These are phyloP conservation scores for Heracleum sosnowskyi DNA, from an alignment of 129 eudicot genomes.

Conservation along the genomic window DNA sequence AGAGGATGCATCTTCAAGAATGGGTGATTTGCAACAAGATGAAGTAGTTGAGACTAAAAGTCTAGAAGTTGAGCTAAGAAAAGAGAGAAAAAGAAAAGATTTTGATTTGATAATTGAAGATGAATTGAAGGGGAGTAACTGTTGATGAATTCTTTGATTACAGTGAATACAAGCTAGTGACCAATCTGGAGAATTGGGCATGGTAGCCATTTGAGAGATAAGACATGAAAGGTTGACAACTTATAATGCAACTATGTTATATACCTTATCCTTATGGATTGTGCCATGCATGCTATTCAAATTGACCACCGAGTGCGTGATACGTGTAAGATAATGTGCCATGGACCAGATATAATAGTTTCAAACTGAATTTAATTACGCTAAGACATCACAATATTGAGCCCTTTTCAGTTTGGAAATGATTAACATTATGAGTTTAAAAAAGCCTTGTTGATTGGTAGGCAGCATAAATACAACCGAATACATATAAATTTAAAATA, in stretches of 20 bases:
- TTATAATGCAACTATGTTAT: constrained; percentile 17
- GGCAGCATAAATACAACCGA: no score
- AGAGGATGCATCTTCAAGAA: constrained; percentile 33
- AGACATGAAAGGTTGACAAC: constrained; percentile 27
- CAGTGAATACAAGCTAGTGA: constrained; percentile 34
- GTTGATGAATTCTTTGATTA: constrained; percentile 20
- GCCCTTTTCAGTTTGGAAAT: no score
- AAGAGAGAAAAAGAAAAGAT: constrained; percentile 25
- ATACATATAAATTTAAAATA: no score
- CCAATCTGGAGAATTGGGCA: constrained; percentile 50
- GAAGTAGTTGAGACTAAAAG: constrained; percentile 26
- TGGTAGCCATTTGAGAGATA: constrained; percentile 48
- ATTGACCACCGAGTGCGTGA: neutral
- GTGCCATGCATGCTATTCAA: neutral
- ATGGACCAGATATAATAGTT: no score
- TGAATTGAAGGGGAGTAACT: constrained; percentile 18
- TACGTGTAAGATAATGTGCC: constrained; percentile 4
- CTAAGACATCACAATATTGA: no score
- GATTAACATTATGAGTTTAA: no score
- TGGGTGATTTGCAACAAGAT: constrained; percentile 42
- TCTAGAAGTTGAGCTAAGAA: constrained; percentile 25
- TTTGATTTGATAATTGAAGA: constrained; percentile 15
- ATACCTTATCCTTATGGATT: constrained; percentile 36
- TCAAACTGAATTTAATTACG: no score
- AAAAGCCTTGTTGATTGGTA: no score